Percentiles rank a stretch among this genome's conserved stretches.
phyloP scores from a whole-genome alignment of 208 protist species.

The Acanthamoeba sp. region DNA sequence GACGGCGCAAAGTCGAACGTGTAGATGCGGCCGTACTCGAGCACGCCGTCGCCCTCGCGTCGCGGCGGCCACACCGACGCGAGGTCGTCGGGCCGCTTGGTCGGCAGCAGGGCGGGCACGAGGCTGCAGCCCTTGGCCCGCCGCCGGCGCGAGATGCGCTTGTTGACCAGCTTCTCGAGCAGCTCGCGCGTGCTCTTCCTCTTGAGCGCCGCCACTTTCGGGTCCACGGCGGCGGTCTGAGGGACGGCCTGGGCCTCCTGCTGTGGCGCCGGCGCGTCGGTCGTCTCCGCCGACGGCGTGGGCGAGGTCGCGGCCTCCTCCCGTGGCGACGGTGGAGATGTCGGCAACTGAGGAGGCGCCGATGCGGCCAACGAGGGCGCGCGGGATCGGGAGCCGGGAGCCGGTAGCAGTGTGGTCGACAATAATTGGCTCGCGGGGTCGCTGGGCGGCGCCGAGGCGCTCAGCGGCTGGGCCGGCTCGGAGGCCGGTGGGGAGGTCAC shows the following conservation, averaged over 20 bases:
- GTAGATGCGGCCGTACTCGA: conserved; percentile 40
- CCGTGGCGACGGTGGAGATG: not conserved
- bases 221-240: not conserved
- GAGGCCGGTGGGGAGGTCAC: not conserved
- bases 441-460: not conserved
- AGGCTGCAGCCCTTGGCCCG: conserved; percentile 35
- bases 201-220: not conserved
- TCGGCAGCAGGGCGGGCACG: conserved; percentile 46
- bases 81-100: not conserved
- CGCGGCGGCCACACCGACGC: not conserved
- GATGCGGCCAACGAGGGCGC: not conserved
- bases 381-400: not conserved
- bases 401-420: too few species aligned
- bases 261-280: not conserved
- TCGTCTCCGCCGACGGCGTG: not conserved
- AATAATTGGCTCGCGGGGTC: not conserved
- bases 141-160: not conserved
- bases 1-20: conserved; percentile 1
- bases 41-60: conserved; percentile 34
- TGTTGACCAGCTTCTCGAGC: not conserved
- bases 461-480: not conserved
- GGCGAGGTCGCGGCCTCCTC: not conserved
- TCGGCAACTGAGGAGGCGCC: not conserved
- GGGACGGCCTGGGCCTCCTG: not conserved
- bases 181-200: conserved; percentile 42